Percentiles rank a stretch among this genome's conserved stretches.
Evolutionary conservation across 345 rosid genomes (phyloP).

Genomic region (Eucalyptus cloeziana): DNA sequence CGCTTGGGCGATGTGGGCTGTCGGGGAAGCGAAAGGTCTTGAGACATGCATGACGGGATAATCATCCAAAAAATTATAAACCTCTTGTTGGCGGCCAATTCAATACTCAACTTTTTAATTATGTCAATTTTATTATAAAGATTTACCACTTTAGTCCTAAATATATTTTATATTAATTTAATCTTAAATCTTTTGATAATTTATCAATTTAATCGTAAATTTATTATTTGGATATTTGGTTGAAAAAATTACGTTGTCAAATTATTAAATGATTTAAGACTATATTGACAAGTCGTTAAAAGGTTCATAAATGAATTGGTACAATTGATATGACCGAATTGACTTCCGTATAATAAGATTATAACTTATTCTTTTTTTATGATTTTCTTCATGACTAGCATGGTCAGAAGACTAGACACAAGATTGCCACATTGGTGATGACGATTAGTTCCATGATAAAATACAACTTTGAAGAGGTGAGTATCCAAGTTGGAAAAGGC

Average conservation of each 20-base stretch:
- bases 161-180: fast-evolving
- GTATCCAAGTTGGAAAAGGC: neutral
- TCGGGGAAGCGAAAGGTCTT: neutral
- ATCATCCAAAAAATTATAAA: too few species aligned
- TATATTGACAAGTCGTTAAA: fast-evolving
- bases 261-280: fast-evolving
- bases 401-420: neutral
- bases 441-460: neutral
- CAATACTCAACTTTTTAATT: fast-evolving
- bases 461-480: neutral
- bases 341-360: fast-evolving
- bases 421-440: neutral
- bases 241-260: too few species aligned
- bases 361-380: too few species aligned
- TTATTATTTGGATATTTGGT: too few species aligned
- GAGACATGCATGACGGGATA: too few species aligned
- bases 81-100: fast-evolving
- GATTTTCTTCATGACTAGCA: neutral
- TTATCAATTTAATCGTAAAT: fast-evolving
- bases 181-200: fast-evolving
- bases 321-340: fast-evolving
- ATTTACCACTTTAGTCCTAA: fast-evolving
- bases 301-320: fast-evolving
- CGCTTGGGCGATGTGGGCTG: neutral
- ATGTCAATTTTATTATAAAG: too few species aligned